Base-by-base conservation (phyloP, 106 monocot genomes). In the Dactylorhiza incarnata region DNA sequence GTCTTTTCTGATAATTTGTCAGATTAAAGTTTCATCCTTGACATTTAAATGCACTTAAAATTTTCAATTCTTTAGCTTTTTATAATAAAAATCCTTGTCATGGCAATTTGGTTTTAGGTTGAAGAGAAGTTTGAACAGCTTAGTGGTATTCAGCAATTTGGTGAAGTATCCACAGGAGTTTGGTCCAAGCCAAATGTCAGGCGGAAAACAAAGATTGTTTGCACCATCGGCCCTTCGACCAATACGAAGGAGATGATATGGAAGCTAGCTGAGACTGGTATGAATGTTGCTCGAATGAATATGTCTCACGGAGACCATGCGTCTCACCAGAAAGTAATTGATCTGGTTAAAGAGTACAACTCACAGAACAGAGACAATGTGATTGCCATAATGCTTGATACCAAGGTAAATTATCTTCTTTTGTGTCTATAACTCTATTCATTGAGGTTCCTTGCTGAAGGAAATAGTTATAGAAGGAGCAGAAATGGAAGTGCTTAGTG, bases 251-350 rank as follows among this genome's bases (percentile, higher is more conserved):
- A 99, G 85, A 99, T 99, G 97, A 99, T 99, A 75, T 94, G 97
- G 97, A 91, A 99, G 79, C 86, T 99, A 46, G 97, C 97, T 45
- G 97, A 99, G 78, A 77, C 94, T 53, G 97, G 97, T 59, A 99
- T 99, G 97, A 99, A 99, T 68, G 97, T 99, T 49, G 97, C 97
- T 45, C 84, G 97, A 20, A 78, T 99, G 49, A 99, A 99, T 78
- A 97, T 97, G 97, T 99, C 97, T 45, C 97, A 99, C 78, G 97
- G 97, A 61, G 97, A 99, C 78, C 97, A 99, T 83, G 84, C 94
- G 17, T 99, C 97, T 56, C 97, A 99, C 73, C 91, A 99, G 82
- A 99, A 94, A 73, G 97, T 99, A 63, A 99, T 99, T 74, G 94
- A 99, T 84, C 80, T 99, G 4, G 97, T 99, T 48, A 94, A 89